A percentile compares a stretch with the other conserved stretches of the same genome.
Evolutionary conservation across 371 early-diverging fungal species (phyloP).

Genomic region (Amoeboaphelidium protococcarum): DNA sequence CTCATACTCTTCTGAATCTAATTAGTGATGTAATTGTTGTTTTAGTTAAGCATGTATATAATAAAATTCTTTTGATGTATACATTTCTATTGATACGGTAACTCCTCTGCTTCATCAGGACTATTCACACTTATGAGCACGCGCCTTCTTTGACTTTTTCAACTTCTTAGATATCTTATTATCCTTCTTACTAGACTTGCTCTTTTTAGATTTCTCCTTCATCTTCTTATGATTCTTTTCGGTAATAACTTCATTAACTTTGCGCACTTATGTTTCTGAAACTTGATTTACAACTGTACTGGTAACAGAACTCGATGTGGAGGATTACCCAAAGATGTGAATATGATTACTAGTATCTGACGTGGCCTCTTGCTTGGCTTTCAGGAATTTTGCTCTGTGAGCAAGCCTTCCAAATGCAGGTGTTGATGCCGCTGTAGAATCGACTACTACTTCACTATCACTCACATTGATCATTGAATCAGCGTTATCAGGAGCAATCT

Average conservation of each 20-base stretch:
- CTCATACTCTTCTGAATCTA: neutral
- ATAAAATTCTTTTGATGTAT: neutral
- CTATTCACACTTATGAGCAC: slow-evolving; percentile 10
- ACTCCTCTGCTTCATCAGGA: slow-evolving; percentile 2
- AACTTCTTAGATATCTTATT: neutral
- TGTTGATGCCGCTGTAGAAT: neutral
- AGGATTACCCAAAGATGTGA: neutral
- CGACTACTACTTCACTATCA: neutral
- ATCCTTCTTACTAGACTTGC: neutral
- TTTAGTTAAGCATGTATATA: neutral
- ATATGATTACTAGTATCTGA: neutral
- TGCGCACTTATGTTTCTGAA: slow-evolving; percentile 2
- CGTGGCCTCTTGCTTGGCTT: neutral
- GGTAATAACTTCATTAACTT: neutral
- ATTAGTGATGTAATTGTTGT: neutral
- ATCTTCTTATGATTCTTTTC: slow-evolving; percentile 7
- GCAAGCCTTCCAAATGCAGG: neutral
- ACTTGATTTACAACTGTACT: neutral
- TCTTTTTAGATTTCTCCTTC: neutral
- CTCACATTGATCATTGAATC: neutral
- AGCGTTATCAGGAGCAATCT: neutral
- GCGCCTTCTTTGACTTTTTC: neutral
- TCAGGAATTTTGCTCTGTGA: neutral
- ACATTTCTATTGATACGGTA: neutral
- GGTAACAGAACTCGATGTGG: neutral